Percentiles rank a stretch among this genome's conserved stretches.
phyloP scores from a whole-genome alignment of 2,329 filamentous ascomycete species.

The Diaporthe humulicola region DNA sequence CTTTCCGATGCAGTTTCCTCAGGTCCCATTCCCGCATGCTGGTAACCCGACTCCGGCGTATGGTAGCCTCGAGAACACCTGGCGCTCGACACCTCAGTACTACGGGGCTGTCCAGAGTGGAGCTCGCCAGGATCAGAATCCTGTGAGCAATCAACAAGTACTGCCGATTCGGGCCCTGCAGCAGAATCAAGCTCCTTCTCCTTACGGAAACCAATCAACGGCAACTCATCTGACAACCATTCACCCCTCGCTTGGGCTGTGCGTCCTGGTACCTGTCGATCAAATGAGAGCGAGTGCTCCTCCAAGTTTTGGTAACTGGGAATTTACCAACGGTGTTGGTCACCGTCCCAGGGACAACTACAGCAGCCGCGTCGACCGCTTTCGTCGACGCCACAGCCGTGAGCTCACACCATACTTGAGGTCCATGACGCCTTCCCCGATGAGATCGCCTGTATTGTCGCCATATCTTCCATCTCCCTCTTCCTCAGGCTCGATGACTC shows the following conservation, averaged over 20 bases:
- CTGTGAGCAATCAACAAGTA: not conserved
- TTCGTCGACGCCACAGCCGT: not conserved
- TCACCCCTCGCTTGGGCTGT: not conserved
- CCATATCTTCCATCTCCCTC: not conserved
- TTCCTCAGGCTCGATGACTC: not conserved
- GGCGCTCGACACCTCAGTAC: not conserved
- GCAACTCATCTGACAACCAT: not conserved
- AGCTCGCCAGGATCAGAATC: not conserved
- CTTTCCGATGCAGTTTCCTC: not conserved
- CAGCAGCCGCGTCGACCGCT: not conserved
- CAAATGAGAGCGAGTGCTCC: not conserved
- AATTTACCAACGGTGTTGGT: not conserved
- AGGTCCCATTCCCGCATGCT: not conserved
- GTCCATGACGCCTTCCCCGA: not conserved
- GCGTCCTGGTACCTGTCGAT: conserved; percentile 2
- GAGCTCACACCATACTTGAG: not conserved
- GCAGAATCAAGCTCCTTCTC: not conserved
- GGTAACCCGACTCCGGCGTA: not conserved
- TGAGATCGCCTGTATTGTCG: not conserved
- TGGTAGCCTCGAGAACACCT: not conserved
- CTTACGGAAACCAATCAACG: not conserved
- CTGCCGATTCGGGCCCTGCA: not conserved
- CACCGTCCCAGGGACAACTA: not conserved
- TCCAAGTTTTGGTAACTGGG: not conserved
- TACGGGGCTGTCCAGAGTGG: too few relatives aligned